These are phyloP conservation scores for Heterobasidion parviporum DNA, from an alignment of 1,284 basidiomycete genomes.

Conservation along the genomic window DNA sequence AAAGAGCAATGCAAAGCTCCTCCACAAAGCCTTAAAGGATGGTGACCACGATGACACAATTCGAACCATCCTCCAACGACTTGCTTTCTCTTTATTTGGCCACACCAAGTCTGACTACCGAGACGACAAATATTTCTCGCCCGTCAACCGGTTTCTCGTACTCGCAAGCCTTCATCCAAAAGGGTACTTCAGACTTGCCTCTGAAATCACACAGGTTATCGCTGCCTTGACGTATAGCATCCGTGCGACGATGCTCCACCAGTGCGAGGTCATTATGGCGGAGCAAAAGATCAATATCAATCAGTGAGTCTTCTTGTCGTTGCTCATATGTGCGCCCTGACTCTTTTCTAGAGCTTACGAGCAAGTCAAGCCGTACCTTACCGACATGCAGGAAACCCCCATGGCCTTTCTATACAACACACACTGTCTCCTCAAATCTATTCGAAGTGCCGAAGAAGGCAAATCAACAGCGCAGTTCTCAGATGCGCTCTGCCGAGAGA, in stretches of 20 bases:
- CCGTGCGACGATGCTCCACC: neutral
- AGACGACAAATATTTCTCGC: neutral
- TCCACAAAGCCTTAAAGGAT: neutral
- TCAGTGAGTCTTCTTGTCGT: neutral
- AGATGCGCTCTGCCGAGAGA: neutral
- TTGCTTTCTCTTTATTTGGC: neutral
- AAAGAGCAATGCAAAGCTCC: neutral
- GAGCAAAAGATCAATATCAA: neutral
- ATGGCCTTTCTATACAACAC: neutral
- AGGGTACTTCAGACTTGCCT: neutral
- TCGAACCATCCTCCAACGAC: neutral
- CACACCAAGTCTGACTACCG: neutral
- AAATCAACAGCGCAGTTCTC: neutral
- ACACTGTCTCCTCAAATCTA: neutral
- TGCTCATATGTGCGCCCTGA: neutral
- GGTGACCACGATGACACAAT: neutral
- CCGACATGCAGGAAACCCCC: neutral
- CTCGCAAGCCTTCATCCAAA: neutral
- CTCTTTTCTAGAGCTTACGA: neutral
- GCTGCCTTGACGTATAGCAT: neutral
- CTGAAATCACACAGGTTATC: neutral
- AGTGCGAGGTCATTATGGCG: neutral
- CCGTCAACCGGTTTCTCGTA: neutral
- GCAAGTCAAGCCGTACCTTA: neutral
- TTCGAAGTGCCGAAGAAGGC: neutral